Evolutionary conservation across 176 grass and related monocot species (phyloP).

Genomic region (Avena insularis): DNA sequence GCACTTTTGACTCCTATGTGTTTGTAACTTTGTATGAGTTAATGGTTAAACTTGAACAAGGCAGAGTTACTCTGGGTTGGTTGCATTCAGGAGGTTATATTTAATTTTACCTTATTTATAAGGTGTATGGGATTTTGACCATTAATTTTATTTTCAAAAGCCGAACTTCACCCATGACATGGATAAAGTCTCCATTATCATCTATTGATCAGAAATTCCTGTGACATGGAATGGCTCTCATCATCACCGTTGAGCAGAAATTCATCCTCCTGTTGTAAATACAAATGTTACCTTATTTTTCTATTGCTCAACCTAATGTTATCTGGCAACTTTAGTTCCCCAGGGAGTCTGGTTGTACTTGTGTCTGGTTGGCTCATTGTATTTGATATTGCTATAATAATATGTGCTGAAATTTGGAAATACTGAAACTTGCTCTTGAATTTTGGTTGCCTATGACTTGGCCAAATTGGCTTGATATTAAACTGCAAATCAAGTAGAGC

Average conservation of each 20-base stretch:
- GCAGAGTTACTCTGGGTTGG: background rate
- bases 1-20: background rate
- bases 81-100: background rate
- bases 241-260: background rate
- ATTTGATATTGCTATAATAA: background rate
- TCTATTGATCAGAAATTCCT: background rate
- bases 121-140: background rate
- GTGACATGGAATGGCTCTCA: background rate
- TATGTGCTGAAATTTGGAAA: background rate
- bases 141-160: background rate
- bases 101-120: background rate
- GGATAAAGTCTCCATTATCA: background rate
- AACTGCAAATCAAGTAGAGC: conserved; percentile 3
- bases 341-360: background rate
- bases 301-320: no score
- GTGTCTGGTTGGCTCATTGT: background rate
- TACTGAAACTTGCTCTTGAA: background rate
- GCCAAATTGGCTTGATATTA: background rate
- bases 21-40: background rate
- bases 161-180: background rate
- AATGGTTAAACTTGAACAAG: background rate
- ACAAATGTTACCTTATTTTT: background rate
- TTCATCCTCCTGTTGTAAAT: background rate
- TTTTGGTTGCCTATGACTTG: background rate
- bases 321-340: background rate